phyloP scores from a whole-genome alignment of 2,329 filamentous ascomycete genomes.

The Metarhizium robertsii region DNA sequence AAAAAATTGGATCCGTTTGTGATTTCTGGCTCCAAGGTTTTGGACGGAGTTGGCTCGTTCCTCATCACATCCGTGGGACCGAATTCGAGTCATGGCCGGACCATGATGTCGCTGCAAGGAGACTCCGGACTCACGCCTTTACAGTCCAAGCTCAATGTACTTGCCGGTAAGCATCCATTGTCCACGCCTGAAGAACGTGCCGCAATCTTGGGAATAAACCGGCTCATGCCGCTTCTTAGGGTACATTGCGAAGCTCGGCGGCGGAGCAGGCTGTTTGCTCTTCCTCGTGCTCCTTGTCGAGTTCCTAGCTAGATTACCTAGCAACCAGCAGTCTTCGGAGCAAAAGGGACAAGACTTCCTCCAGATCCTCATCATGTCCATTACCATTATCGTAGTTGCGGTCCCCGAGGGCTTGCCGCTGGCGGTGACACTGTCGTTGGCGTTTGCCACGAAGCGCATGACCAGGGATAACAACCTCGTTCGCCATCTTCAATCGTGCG shows the following conservation, averaged over 20 bases:
- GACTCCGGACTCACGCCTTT: slow-evolving; percentile 44
- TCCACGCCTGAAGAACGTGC: fast-evolving
- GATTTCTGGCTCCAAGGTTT: slow-evolving; percentile 44
- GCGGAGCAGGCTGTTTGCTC: slow-evolving; percentile 60
- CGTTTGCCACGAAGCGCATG: slow-evolving; percentile 63
- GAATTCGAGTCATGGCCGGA: slow-evolving; percentile 44
- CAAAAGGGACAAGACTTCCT: slow-evolving; percentile 51
- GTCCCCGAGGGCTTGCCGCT: slow-evolving; percentile 58
- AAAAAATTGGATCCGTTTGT: slow-evolving; percentile 55
- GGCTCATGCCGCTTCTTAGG: no score
- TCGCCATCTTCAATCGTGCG: slow-evolving; percentile 56
- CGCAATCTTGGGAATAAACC: no score
- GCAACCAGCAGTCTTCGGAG: slow-evolving; percentile 36
- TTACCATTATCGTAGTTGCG: slow-evolving; percentile 58
- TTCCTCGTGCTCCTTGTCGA: slow-evolving; percentile 74
- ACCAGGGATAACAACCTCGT: slow-evolving; percentile 62
- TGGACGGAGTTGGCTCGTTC: slow-evolving; percentile 42
- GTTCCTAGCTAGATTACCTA: slow-evolving; percentile 55
- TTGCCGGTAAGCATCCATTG: slow-evolving; percentile 10
- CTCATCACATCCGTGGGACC: slow-evolving; percentile 46
- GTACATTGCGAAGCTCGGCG: slow-evolving; percentile 33
- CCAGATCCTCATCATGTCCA: slow-evolving; percentile 54
- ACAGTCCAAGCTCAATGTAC: slow-evolving; percentile 39
- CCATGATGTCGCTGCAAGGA: slow-evolving; percentile 44
- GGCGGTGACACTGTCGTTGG: slow-evolving; percentile 57